phyloP scores from a whole-genome alignment of 2,329 filamentous ascomycete species.

The Ceratocystis cubensis region DNA sequence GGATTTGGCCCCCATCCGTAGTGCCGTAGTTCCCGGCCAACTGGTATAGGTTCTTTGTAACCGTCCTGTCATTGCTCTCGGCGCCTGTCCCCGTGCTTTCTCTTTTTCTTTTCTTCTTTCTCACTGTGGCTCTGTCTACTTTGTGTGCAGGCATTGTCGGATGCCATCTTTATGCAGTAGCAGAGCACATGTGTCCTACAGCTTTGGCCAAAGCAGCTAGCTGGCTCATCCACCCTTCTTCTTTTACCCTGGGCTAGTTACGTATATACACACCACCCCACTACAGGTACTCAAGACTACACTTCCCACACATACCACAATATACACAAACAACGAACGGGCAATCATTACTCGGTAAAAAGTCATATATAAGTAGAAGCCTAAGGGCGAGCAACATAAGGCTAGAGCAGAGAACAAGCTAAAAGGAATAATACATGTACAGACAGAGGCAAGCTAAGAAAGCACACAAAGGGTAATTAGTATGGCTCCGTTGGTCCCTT shows the following conservation, averaged over 20 bases:
- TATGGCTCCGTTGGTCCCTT: no score
- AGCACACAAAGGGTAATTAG: neutral
- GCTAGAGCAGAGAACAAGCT: neutral
- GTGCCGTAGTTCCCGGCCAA: neutral
- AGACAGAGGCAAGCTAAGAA: neutral
- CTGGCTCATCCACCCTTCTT: no score
- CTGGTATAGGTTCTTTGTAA: neutral
- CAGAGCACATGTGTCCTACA: no score
- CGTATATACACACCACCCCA: no score
- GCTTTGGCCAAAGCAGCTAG: no score
- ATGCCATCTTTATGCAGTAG: no score
- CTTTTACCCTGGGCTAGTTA: no score
- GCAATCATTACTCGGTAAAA: neutral
- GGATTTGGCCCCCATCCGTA: neutral
- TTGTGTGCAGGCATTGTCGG: neutral
- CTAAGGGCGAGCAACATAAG: neutral
- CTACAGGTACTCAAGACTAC: no score
- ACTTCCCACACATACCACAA: no score
- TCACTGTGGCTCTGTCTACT: neutral
- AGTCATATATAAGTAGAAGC: slow-evolving; percentile 6
- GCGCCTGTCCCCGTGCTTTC: neutral
- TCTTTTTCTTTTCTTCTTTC: neutral
- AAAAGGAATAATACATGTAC: slow-evolving; percentile 8
- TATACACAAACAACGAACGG: neutral
- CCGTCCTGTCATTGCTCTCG: neutral